Evolutionary conservation across 139 green algal species (phyloP), one percentile per base, ranked within the genome.

Genomic region (Tetraselmis striata): DNA sequence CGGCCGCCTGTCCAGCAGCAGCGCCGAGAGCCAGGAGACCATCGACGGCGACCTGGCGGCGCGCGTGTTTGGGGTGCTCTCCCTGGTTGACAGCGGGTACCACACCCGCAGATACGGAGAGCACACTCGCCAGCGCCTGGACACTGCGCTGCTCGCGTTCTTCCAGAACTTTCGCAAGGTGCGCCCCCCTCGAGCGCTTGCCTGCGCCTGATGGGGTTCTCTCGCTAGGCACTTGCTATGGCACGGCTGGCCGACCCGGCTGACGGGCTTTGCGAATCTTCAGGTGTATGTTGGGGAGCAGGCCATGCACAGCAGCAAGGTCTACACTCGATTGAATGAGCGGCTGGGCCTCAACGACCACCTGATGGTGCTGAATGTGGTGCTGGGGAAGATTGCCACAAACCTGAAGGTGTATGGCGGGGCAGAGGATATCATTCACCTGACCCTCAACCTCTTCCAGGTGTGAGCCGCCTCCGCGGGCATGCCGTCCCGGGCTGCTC

Each of bases 211-310:
- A n/a, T n/a, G n/a, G n/a, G n/a, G n/a, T n/a, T n/a, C n/a, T n/a
- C n/a, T n/a, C n/a, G n/a, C n/a, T n/a, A n/a, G n/a, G n/a, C n/a
- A n/a, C n/a, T n/a, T n/a, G n/a, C n/a, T n/a, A n/a, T n/a, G n/a
- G n/a, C n/a, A n/a, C n/a, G n/a, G n/a, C n/a, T n/a, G n/a, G n/a
- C n/a, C n/a, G n/a, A n/a, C n/a, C n/a, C n/a, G n/a, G n/a, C n/a
- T n/a, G n/a, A n/a, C n/a, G n/a, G n/a, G n/a, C n/a, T n/a, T n/a
- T n/a, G n/a, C n/a, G n/a, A n/a, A n/a, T n/a, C n/a, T 67, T 0
- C 27, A 95, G 81, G 94, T 98, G 26, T 99, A 99, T 86, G 92
- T 99, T 0, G 96, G 95, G 1, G 95, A 98, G 87, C 92, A 98
- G 88, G 95, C 97, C 31, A 97, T 98, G 92, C 96, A 98, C 86